These are phyloP conservation scores for Rhodotorula toruloides DNA, from an alignment of 768 basidiomycete genomes.

Conservation along the genomic window DNA sequence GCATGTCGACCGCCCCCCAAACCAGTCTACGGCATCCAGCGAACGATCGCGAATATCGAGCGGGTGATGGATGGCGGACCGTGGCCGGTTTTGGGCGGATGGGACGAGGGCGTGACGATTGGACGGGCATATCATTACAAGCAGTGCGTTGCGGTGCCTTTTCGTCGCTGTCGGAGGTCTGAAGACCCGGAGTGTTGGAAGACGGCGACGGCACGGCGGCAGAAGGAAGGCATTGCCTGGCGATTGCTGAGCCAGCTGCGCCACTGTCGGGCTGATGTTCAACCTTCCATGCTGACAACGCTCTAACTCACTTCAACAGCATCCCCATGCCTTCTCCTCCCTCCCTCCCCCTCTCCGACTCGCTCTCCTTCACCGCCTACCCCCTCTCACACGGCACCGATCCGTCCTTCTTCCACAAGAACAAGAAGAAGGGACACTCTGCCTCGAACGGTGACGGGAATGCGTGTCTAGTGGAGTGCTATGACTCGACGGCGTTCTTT, in stretches of 20 bases:
- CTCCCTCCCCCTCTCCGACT: constrained; percentile 50
- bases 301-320: too few species aligned
- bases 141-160: constrained; percentile 52
- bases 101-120: constrained; percentile 50
- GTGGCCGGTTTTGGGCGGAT: constrained; percentile 80
- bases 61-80: constrained; percentile 68
- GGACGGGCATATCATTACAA: constrained; percentile 54
- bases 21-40: constrained; percentile 58
- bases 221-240: too few species aligned
- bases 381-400: constrained; percentile 69
- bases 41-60: constrained; percentile 65
- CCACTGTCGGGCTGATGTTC: too few species aligned
- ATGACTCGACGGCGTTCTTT: constrained; percentile 81
- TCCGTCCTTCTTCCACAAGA: constrained; percentile 42
- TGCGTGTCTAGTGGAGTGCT: constrained; percentile 45
- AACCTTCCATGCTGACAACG: too few species aligned
- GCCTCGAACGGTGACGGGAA: too few species aligned
- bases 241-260: too few species aligned
- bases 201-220: too few species aligned
- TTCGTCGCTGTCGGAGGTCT: background rate
- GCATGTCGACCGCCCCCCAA: constrained; percentile 55
- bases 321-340: constrained; percentile 9
- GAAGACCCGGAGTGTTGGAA: too few species aligned
- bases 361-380: constrained; percentile 55
- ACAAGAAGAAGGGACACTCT: background rate